A percentile compares a stretch with the other conserved stretches of the same genome.
These are phyloP conservation scores for Beauveria bassiana DNA, from an alignment of 2,329 filamentous ascomycete genomes.

Conservation along the genomic window DNA sequence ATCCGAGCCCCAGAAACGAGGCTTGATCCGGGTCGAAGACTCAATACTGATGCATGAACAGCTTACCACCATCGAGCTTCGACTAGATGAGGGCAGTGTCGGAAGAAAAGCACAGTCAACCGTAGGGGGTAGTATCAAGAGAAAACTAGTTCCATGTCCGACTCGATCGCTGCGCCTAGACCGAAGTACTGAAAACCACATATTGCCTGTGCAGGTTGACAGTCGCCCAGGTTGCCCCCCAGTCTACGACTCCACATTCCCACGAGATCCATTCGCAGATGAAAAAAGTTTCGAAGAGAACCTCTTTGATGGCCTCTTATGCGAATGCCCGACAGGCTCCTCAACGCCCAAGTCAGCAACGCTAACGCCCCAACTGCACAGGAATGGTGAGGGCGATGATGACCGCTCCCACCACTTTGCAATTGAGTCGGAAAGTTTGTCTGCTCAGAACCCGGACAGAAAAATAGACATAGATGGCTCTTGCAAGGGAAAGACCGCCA, in stretches of 20 bases:
- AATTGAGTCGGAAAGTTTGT: neutral
- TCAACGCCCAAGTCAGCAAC: slow-evolving; percentile 29
- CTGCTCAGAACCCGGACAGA: neutral
- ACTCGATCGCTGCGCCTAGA: neutral
- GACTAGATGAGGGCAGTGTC: slow-evolving; percentile 28
- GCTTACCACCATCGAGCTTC: slow-evolving; percentile 25
- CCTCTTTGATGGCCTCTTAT: slow-evolving; percentile 31
- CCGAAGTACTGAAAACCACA: neutral
- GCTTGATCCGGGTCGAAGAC: neutral
- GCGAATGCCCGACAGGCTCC: slow-evolving; percentile 26
- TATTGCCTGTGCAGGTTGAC: neutral
- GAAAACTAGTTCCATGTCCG: slow-evolving; percentile 23
- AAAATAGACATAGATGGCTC: neutral
- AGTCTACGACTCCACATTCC: slow-evolving; percentile 13
- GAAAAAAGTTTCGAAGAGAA: slow-evolving; percentile 31
- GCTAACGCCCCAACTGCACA: neutral
- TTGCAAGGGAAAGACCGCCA: too few relatives aligned
- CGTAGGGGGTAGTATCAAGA: slow-evolving; percentile 21
- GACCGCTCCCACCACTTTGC: neutral
- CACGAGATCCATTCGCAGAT: slow-evolving; percentile 20
- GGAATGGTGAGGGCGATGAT: neutral
- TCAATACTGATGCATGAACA: neutral
- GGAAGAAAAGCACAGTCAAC: slow-evolving; percentile 28
- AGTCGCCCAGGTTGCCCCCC: neutral
- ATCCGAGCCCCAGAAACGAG: neutral